Evolutionary conservation across 345 rosid species (phyloP).

Genomic region (Leavenworthia alabamica): DNA sequence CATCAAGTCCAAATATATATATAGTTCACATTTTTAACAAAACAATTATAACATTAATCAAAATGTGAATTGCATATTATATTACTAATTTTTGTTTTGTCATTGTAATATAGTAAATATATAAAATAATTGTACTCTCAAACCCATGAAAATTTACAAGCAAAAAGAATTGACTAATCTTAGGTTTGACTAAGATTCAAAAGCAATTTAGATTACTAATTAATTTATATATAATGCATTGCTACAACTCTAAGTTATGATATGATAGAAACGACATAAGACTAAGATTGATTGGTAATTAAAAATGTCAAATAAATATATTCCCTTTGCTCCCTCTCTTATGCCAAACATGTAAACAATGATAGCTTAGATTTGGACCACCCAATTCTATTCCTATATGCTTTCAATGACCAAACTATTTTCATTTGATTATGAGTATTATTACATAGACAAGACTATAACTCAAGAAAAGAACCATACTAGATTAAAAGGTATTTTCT

Average conservation of each 20-base stretch:
- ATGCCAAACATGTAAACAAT: slow-evolving; percentile 24
- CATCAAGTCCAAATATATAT: background rate
- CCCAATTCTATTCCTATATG: slow-evolving; percentile 22
- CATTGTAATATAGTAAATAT: background rate
- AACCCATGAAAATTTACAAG: background rate
- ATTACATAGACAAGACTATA: background rate
- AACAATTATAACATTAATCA: background rate
- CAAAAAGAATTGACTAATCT: slow-evolving; percentile 13
- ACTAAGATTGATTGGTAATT: slow-evolving; percentile 30
- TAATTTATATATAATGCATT: slow-evolving; percentile 13
- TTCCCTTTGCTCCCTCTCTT: slow-evolving; percentile 33
- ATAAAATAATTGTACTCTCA: background rate
- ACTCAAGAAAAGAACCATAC: background rate
- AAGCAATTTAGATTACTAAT: slow-evolving; percentile 11
- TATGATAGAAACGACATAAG: slow-evolving; percentile 27
- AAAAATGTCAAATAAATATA: slow-evolving; percentile 30
- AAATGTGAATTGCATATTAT: background rate
- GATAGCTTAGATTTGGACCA: slow-evolving; percentile 31
- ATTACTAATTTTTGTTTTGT: background rate
- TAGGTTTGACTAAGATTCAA: slow-evolving; percentile 21
- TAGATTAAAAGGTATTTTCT: too few species aligned
- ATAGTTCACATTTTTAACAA: background rate
- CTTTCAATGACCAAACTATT: slow-evolving; percentile 11
- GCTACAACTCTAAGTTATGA: slow-evolving; percentile 19
- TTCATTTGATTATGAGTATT: background rate